A percentile compares a stretch with the other conserved stretches of the same genome.
Evolutionary conservation across 495 filamentous ascomycete genomes (phyloP).

Genomic region (Geopyxis carbonaria): DNA sequence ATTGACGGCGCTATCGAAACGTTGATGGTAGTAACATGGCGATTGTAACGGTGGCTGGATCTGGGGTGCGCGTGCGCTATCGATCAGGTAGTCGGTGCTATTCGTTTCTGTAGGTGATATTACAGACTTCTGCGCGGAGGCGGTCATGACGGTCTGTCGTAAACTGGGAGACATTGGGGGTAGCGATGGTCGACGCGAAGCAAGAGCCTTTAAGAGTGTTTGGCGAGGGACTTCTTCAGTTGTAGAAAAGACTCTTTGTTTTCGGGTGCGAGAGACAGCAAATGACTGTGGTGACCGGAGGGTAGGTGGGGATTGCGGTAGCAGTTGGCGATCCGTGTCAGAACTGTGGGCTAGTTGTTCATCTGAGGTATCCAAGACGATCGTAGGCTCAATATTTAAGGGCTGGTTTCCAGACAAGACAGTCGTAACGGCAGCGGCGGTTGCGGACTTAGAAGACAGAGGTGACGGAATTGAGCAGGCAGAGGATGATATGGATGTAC

Average conservation of each 20-base stretch:
- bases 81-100: background rate
- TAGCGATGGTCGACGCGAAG: constrained; percentile 44
- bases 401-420: no score
- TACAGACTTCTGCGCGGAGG: constrained; percentile 8
- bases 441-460: background rate
- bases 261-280: no score
- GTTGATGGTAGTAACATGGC: constrained; percentile 92
- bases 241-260: no score
- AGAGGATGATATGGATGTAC: background rate
- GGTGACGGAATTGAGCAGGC: background rate
- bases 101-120: background rate
- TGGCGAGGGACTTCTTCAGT: constrained; percentile 45
- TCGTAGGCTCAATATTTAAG: no score
- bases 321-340: no score
- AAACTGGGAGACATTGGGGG: constrained; percentile 9
- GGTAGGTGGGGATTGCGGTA: no score
- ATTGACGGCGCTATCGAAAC: constrained; percentile 90
- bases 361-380: no score
- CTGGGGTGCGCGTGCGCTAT: background rate
- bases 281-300: no score
- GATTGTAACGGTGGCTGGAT: constrained; percentile 42
- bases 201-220: constrained; percentile 76
- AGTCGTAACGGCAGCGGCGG: constrained; percentile 20
- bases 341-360: no score
- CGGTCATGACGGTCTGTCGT: constrained; percentile 4